Base-by-base conservation (phyloP, 345 rosid genomes). In the Cochlearia excelsa region DNA sequence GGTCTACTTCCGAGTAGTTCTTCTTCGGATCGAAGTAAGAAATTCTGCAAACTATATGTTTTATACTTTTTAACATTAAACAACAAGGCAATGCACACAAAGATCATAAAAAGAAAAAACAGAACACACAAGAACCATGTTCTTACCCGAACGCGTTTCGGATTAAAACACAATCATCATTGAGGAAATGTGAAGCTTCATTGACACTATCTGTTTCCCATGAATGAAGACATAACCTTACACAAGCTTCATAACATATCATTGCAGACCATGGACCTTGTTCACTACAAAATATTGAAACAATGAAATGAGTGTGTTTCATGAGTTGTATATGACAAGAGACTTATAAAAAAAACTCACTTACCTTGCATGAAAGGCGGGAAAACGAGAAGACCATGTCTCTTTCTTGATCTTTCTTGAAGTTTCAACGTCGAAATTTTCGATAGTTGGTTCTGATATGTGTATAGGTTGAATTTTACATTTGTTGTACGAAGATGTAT, bases 291-390 rank as follows among this genome's bases (percentile, higher is more conserved):
- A n/a, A n/a, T n/a, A n/a, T n/a, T n/a, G n/a, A n/a, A n/a, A n/a
- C n/a, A n/a, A n/a, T n/a, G n/a, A n/a, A n/a, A n/a, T n/a, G n/a
- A n/a, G n/a, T n/a, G n/a, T n/a, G n/a, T n/a, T n/a, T n/a, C n/a
- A n/a, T n/a, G n/a, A n/a, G n/a, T n/a, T n/a, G n/a, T n/a, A n/a
- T n/a, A n/a, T n/a, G n/a, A n/a, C n/a, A n/a, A n/a, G n/a, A n/a
- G n/a, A n/a, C n/a, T n/a, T n/a, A n/a, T n/a, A n/a, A n/a, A n/a
- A n/a, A n/a, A n/a, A n/a, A 54, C 53, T 46, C 49, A 54, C 7
- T 61, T n/a, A 87, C 97, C 90, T 87, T 46, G 97, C 95, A 69
- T 90, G 93, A 71, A 85, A 31, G n/a, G n/a, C n/a, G n/a, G n/a
- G n/a, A n/a, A n/a, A n/a, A n/a, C n/a, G n/a, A n/a, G n/a, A n/a